Base-by-base conservation (phyloP, 805 yeast species). In the Wickerhamomyces xylosicus region DNA sequence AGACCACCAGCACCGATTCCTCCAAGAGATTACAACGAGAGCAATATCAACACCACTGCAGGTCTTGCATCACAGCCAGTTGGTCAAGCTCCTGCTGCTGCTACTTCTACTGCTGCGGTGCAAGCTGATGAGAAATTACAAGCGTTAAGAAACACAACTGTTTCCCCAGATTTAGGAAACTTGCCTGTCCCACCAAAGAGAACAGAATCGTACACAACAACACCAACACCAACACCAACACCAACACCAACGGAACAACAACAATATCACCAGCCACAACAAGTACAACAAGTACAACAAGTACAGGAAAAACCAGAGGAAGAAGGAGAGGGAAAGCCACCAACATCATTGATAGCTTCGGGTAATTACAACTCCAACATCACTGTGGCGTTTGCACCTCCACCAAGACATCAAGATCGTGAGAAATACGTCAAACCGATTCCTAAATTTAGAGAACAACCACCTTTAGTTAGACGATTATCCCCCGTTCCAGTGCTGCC, bases 331-430 rank as follows among this genome's bases (percentile, higher is more conserved):
- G 25, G 25, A 21, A 21, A 21, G 10, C 25, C 25, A 6, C 25
- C 25, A 21, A 21, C 25, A 10, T 10, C 25, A 21, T 10, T 21
- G 10, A 21, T 21, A 7, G 25, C 25, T 21, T 52, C 67, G 3
- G 69, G 68, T 0, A 17, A 43, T 5, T 60, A 60, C 40, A 48
- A 56, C 25, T 53, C 65, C 39, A 44, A 59, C 11, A 62, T 66
- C 11, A 50, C 47, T 28, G 50, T 49, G 11, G 47, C 45, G 20
- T 46, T 57, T 49, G 58, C 57, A 18, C 62, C 65, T 8, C 65
- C 65, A 8, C 64, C 64, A 39, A 48, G 41, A n/a, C 63, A 54
- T 15, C 39, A 21, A 10, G 48, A 45, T 25, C n/a, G n/a, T n/a
- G n/a, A n/a, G n/a, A n/a, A n/a, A n/a, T n/a, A n/a, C n/a, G n/a